Percentiles rank a stretch among this genome's conserved stretches.
Evolutionary conservation across 1,284 basidiomycete species (phyloP).

Genomic region (Marasmius oreades): DNA sequence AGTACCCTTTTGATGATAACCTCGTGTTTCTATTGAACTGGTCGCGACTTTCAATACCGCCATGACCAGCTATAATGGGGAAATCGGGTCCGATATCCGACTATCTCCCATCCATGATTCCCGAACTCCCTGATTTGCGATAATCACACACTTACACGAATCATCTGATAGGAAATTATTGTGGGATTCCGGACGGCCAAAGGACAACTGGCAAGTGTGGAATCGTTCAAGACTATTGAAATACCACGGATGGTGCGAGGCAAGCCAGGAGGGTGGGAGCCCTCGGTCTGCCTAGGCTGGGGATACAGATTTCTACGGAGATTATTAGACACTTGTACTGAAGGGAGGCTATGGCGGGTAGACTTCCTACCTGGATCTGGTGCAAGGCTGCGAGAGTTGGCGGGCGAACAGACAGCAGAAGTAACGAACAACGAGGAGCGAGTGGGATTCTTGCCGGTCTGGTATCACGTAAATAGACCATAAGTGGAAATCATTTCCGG

Average conservation of each 20-base stretch:
- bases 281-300: slow-evolving; percentile 72
- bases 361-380: slow-evolving; percentile 56
- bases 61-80: not conserved
- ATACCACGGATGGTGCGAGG: slow-evolving; percentile 74
- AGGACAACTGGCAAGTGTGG: slow-evolving; percentile 61
- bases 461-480: not conserved
- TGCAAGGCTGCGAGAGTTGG: slow-evolving; percentile 41
- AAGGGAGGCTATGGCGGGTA: slow-evolving; percentile 60
- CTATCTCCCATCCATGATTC: not conserved
- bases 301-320: slow-evolving; percentile 56
- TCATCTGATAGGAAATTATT: slow-evolving; percentile 65
- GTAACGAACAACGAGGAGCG: slow-evolving; percentile 65
- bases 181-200: slow-evolving; percentile 88
- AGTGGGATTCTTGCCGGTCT: slow-evolving; percentile 63
- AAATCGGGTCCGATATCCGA: not conserved
- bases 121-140: not conserved
- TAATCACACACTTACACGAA: not conserved
- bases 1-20: not conserved
- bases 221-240: slow-evolving; percentile 69
- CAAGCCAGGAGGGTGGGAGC: slow-evolving; percentile 76
- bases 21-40: slow-evolving; percentile 1
- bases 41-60: not conserved
- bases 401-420: slow-evolving; percentile 45
- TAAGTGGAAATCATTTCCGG: not conserved
- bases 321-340: slow-evolving; percentile 23